Percentiles rank a stretch among this genome's conserved stretches.
Conservation (phyloP, 2,329 filamentous ascomycete species). For the Aspergillus fumigatiaffinis region DNA sequence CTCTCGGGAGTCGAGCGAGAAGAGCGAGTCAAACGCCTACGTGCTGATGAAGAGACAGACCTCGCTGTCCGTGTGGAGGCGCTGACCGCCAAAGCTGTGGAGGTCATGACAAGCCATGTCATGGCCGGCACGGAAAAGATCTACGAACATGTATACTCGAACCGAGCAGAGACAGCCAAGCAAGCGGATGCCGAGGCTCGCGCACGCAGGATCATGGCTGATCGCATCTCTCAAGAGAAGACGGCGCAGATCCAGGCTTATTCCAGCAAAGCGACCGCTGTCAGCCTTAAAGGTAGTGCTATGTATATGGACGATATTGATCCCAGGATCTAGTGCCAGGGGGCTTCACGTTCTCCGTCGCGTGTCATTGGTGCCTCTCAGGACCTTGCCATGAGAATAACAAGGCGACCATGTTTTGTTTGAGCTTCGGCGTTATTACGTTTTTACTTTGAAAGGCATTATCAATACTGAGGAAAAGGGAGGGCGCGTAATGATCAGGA, state of each 20-base stretch:
- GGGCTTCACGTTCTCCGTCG: not conserved
- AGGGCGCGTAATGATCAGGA: not conserved
- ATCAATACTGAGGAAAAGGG: not conserved
- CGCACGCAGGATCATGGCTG: constrained; percentile 18
- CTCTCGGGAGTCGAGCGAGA: constrained; percentile 26
- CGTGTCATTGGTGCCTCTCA: not conserved
- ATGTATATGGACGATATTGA: constrained; percentile 31
- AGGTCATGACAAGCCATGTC: constrained; percentile 27
- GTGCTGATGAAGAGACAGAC: constrained; percentile 23
- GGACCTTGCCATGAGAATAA: not conserved
- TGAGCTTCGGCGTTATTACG: not conserved
- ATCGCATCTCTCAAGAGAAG: constrained; percentile 17
- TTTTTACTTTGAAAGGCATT: not conserved
- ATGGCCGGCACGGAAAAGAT: constrained; percentile 29
- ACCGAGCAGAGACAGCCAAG: constrained; percentile 22
- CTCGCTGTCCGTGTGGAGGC: constrained; percentile 23
- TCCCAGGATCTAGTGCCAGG: not conserved
- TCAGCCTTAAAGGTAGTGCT: constrained; percentile 29
- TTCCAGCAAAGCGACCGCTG: constrained; percentile 19
- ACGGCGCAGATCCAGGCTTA: constrained; percentile 24
- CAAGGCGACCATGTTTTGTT: not conserved
- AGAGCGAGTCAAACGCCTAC: constrained; percentile 27
- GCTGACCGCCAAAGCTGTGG: constrained; percentile 28
- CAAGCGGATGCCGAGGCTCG: constrained; percentile 22
- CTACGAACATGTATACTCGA: constrained; percentile 28